Evolutionary conservation across 2,329 filamentous ascomycete genomes (phyloP), one percentile per base, ranked within the genome.

Genomic region (Monosporascus sp.): DNA sequence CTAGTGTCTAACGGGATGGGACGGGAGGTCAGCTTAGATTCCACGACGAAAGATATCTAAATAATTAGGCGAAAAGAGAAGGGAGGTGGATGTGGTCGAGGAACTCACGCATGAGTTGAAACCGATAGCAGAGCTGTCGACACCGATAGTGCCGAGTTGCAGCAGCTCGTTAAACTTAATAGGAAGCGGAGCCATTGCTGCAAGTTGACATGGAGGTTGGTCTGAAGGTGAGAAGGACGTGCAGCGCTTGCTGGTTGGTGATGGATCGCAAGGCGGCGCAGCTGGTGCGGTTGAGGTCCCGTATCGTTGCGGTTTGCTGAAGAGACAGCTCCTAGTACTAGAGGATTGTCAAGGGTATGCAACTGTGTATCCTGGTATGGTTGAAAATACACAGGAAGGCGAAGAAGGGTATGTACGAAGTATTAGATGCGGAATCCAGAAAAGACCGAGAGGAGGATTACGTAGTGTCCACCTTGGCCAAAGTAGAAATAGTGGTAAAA

Each of bases 81-180:
- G 31, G 14, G 31, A 34, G 31, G 31, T 14, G 31, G 9, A 5
- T 5, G 9, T 5, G 31, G 31, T 34, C 31, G 38, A 56, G 52
- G 42, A 51, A 80, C 85, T 75, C 81, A 92, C 87, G 78, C 88
- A 92, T 71, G 87, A 88, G 74, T 92, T 91, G 79, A 93, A 94
- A 68, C 88, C 86, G 80, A 94, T 92, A 65, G 70, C 72, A 54
- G 62, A 61, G 56, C 63, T 68, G 62, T 81, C 74, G 57, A 77
- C 72, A 59, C 74, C 73, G 56, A 76, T 67, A 62, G 69, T 73
- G 65, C 70, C 68, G 72, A 79, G 77, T 74, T 92, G 89, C 72
- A 93, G 82, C 68, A 93, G 83, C 85, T 96, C 91, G 72, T 88
- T 88, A 75, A 96, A 95, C 80, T 90, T 91, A 77, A 96, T 96